A percentile compares a stretch with the other conserved stretches of the same genome.
phyloP scores from a whole-genome alignment of 176 grass and related monocot species.

The Rhynchospora breviuscula region DNA sequence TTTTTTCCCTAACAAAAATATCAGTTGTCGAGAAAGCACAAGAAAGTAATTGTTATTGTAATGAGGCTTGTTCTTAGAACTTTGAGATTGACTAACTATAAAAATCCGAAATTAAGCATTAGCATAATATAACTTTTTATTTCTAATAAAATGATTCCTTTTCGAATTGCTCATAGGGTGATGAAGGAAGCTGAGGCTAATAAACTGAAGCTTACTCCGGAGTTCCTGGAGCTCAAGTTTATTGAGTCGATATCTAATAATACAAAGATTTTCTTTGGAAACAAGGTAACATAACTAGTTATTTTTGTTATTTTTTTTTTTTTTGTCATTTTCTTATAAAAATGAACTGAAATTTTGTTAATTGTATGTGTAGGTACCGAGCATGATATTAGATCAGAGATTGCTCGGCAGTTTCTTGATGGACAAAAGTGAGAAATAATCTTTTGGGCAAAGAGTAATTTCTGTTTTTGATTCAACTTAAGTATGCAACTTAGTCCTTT shows the following conservation, averaged over 20 bases:
- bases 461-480: neutral
- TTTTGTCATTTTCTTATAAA: neutral
- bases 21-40: neutral
- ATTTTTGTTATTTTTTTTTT: neutral
- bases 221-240: constrained; percentile 82
- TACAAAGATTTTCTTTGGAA: constrained; percentile 91
- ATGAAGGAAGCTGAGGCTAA: constrained; percentile 86
- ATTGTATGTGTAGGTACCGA: constrained; percentile 43
- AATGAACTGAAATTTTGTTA: neutral
- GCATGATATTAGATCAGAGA: constrained; percentile 71
- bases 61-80: neutral
- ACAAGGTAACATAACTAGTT: constrained; percentile 40
- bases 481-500: neutral
- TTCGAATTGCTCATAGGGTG: constrained; percentile 30
- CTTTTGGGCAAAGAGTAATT: neutral
- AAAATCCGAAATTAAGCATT: neutral
- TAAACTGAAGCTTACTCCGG: constrained; percentile 64
- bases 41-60: neutral
- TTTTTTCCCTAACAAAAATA: neutral
- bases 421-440: constrained; percentile 22
- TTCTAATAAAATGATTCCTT: neutral
- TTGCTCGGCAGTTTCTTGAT: constrained; percentile 44
- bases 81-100: neutral
- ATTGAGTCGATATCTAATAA: constrained; percentile 85
- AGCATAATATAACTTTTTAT: neutral